A percentile compares a stretch with the other conserved stretches of the same genome.
These are phyloP conservation scores for Fraxinus sp. DNA, from an alignment of 305 asterid genomes.

Conservation along the genomic window DNA sequence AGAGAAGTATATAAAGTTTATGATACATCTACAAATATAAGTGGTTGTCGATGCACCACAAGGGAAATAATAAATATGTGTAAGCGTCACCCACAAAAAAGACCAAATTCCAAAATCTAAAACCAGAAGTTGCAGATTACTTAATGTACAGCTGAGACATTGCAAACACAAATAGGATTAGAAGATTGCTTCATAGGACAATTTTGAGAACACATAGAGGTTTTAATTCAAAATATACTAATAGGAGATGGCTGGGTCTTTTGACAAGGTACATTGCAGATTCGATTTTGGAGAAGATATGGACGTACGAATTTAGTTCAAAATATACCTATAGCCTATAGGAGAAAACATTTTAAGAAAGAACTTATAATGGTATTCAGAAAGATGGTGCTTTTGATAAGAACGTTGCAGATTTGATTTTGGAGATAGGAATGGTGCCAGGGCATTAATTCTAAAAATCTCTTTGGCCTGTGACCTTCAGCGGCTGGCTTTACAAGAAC, in stretches of 20 bases:
- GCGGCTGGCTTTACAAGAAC: neutral
- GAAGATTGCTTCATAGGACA: neutral
- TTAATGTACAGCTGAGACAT: neutral
- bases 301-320: neutral
- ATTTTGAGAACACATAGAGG: neutral
- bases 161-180: neutral
- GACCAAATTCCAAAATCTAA: neutral
- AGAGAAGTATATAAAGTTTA: neutral
- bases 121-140: constrained; percentile 4
- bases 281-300: neutral
- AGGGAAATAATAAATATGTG: neutral
- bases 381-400: neutral
- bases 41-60: neutral
- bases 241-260: neutral
- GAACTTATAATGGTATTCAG: neutral
- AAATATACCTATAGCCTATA: neutral
- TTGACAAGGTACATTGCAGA: neutral
- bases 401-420: neutral
- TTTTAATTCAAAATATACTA: neutral
- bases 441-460: neutral
- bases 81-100: neutral
- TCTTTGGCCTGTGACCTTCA: neutral
- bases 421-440: neutral
- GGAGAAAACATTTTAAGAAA: neutral
- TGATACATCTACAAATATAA: neutral